Evolutionary conservation across 1,139 yeast genomes (phyloP).

Genomic region (Candida glucosophila): DNA sequence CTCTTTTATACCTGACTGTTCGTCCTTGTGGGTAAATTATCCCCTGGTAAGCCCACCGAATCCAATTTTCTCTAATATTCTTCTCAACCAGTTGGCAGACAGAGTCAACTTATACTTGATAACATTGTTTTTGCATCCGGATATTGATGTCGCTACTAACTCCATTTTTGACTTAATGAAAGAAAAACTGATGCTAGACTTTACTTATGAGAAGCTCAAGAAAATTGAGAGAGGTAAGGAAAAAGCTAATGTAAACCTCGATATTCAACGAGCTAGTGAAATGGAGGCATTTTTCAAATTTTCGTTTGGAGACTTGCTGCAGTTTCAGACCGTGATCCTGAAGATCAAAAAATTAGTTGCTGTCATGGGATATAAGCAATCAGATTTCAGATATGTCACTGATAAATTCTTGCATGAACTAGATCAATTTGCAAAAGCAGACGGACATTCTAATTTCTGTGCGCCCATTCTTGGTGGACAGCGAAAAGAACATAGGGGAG

Average conservation of each 20-base stretch:
- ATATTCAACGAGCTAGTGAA: constrained; percentile 28
- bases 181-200: constrained; percentile 23
- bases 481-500: neutral
- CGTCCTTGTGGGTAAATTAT: constrained; percentile 30
- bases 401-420: constrained; percentile 13
- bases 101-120: constrained; percentile 40
- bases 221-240: no score
- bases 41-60: constrained; percentile 17
- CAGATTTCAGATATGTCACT: constrained; percentile 27
- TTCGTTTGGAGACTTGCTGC: constrained; percentile 39
- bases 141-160: constrained; percentile 23
- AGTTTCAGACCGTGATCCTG: constrained; percentile 20
- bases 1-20: constrained; percentile 30
- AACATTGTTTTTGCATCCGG: constrained; percentile 22
- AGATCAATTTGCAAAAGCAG: no score
- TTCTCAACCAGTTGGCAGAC: constrained; percentile 41
- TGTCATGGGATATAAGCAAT: constrained; percentile 34
- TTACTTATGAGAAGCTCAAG: no score
- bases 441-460: no score
- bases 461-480: constrained; percentile 5
- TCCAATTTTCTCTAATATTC: constrained; percentile 25
- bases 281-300: constrained; percentile 50
- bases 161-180: constrained; percentile 27
- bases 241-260: constrained; percentile 12
- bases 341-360: constrained; percentile 35